Evolutionary conservation across 176 grass and related monocot genomes (phyloP), one percentile per base, ranked within the genome.

Genomic region (Oryza australiensis): DNA sequence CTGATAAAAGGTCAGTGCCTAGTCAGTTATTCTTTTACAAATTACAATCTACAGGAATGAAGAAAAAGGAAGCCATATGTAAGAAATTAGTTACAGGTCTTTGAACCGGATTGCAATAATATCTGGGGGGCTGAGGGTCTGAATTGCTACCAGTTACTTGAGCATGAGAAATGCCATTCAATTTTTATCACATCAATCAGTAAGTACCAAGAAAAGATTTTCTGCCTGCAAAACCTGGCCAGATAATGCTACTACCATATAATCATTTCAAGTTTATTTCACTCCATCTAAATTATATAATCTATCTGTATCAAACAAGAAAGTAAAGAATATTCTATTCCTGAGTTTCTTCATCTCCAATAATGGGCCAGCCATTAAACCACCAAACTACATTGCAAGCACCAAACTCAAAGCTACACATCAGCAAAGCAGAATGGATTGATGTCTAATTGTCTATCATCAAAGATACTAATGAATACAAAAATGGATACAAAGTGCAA

Each of bases 321-420:
- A 29, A 49, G 12, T 16, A 35, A 73, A 48, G 18, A 35, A 9
- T 64, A 82, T 10, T 27, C 38, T 65, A 37, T 16, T 49, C 20
- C 53, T 73, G 57, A 48, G 69, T 35, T 43, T 26, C 68, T 73
- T 82, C 68, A 65, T 32, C 28, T 74, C 35, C 46, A 64, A 23
- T 73, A 64, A 9, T 46, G 22, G 40, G 22, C 13, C 27, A 27
- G 73, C 4, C 12, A 27, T 66, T 70, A 70, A 70, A 59, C 78
- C 0, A 26, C 27, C 48, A 81, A 59, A 9, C n/a, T 33, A 6
- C 22, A 26, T 2, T 48, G 73, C 57, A 9, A 73, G 38, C 38
- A 73, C 46, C 24, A 42, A 41, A 33, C 69, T 43, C n/a, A 62
- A 37, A 65, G 28, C 20, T 74, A 26, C 4, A n/a, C 26, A 35